Base-by-base conservation (phyloP, 495 filamentous ascomycete species). In the Lasiosphaeria ovina region DNA sequence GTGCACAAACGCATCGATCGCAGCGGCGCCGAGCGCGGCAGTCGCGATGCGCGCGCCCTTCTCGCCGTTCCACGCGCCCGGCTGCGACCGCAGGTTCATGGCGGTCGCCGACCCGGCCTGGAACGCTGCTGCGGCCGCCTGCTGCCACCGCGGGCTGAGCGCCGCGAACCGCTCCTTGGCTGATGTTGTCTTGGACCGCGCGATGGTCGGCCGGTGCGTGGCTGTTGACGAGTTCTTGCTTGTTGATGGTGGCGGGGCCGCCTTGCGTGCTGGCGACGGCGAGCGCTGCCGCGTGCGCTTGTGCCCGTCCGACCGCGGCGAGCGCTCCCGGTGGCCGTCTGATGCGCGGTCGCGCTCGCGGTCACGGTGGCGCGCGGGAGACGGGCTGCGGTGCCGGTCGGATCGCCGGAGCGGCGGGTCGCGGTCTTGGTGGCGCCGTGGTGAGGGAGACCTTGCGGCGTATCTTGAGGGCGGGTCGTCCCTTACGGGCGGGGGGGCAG, bases 1-100 rank as follows among this genome's bases (percentile, higher is more conserved):
- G 34, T 57, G 63, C 17, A 24, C 61, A 35, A 74, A 71, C 0
- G 69, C 73, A 14, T 76, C 72, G 44, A 72, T 69, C 6, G 69
- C 75, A 6, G 69, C 76, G 7, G 77, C 77, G 0, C 75, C 74
- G 11, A 79, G 34, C 4, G 77, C 77, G 5, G 77, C 77, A 11
- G 73, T 77, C 12, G 74, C 74, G 7, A 79, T 56, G 35, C 69
- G 70, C 7, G 70, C 69, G 11, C 72, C 74, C 62, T 79, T 79
- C 31, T 68, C 66, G 2, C 72, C 70, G 32, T 63, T 68, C 77
- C 77, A 79, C 24, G 55, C 62, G 4, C 77, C 77, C 0, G 75
- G 75, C 44, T 77, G 65, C 56, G 70, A 69, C 44, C 76, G 69
- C 55, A 70, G 49, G 16, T 69, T 62, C 62, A 74, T 62, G 5